A percentile compares a stretch with the other conserved stretches of the same genome.
These are phyloP conservation scores for Chytridium lagenaria DNA, from an alignment of 371 early-diverging fungal species.

Conservation along the genomic window DNA sequence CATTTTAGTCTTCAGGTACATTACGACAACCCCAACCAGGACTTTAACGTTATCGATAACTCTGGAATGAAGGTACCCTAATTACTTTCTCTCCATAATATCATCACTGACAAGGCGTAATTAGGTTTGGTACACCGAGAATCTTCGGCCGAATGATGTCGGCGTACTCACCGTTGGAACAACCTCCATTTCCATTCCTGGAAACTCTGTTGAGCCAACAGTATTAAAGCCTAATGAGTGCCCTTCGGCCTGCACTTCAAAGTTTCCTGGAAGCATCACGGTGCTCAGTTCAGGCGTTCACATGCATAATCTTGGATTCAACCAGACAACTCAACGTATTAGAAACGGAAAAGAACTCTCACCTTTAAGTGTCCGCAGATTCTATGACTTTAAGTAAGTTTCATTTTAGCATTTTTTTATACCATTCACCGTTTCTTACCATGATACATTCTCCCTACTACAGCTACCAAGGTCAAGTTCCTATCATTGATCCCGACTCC, in stretches of 20 bases:
- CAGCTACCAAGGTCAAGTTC: slow-evolving; percentile 25
- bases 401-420: neutral
- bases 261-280: slow-evolving; percentile 19
- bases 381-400: slow-evolving; percentile 30
- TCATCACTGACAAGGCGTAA: too few species aligned
- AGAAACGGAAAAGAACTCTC: slow-evolving; percentile 21
- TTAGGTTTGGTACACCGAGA: slow-evolving; percentile 25
- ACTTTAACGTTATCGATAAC: slow-evolving; percentile 15
- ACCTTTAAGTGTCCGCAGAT: slow-evolving; percentile 14
- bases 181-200: slow-evolving; percentile 15
- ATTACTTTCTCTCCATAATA: neutral
- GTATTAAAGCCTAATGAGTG: slow-evolving; percentile 14
- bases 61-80: slow-evolving; percentile 20
- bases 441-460: neutral
- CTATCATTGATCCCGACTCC: neutral
- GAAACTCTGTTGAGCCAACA: slow-evolving; percentile 12
- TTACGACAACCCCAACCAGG: slow-evolving; percentile 25
- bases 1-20: slow-evolving; percentile 33
- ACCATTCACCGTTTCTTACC: neutral
- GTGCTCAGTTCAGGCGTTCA: slow-evolving; percentile 18
- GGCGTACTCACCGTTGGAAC: slow-evolving; percentile 23
- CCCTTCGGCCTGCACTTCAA: slow-evolving; percentile 28
- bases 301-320: slow-evolving; percentile 32
- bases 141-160: slow-evolving; percentile 23
- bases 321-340: slow-evolving; percentile 24